Evolutionary conservation across 129 eudicot genomes (phyloP).

Genomic region (Glebionis coronaria): DNA sequence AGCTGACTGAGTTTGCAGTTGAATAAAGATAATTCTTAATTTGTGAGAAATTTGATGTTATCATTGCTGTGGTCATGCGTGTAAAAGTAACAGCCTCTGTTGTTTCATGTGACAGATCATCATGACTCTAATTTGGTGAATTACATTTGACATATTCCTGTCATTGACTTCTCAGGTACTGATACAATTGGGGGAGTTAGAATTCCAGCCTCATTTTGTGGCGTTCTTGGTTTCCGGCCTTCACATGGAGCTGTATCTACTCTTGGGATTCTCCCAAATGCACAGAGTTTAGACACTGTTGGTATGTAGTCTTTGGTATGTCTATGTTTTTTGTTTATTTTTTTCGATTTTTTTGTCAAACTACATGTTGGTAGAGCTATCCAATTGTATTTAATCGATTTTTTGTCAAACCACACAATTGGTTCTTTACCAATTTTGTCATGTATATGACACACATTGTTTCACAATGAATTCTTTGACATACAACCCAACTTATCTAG

Average conservation of each 20-base stretch:
- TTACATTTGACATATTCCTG: background rate
- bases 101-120: background rate
- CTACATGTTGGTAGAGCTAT: slow-evolving; percentile 11
- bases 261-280: slow-evolving; percentile 73
- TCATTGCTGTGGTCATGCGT: background rate
- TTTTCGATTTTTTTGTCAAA: slow-evolving; percentile 1
- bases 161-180: slow-evolving; percentile 48
- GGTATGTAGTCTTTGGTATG: slow-evolving; percentile 61
- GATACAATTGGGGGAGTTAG: slow-evolving; percentile 81
- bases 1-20: background rate
- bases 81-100: background rate
- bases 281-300: slow-evolving; percentile 89
- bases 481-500: background rate
- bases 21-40: background rate
- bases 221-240: slow-evolving; percentile 81
- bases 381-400: too few species aligned
- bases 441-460: background rate
- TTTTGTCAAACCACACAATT: too few species aligned
- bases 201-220: slow-evolving; percentile 84
- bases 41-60: background rate
- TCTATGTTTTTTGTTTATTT: slow-evolving; percentile 12
- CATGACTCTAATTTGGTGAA: background rate
- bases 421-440: too few species aligned
- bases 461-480: slow-evolving; percentile 6
- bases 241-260: slow-evolving; percentile 85